Evolutionary conservation across 805 yeast species (phyloP), one percentile per base, ranked within the genome.

Genomic region (Saccharomycopsis amapae): DNA sequence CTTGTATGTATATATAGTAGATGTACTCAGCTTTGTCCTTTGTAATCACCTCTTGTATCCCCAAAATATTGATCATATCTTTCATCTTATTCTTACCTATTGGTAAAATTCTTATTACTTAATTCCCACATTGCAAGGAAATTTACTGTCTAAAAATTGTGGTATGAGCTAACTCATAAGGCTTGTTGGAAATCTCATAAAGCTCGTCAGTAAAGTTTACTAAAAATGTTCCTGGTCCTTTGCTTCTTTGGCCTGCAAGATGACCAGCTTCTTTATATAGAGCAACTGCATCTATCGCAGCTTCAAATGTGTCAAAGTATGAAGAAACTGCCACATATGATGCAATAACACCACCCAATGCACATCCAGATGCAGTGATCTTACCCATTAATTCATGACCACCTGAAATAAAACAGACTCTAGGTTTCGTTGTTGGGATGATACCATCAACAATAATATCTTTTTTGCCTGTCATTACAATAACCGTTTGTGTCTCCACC

Each of bases 361-460:
- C 75, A 52, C 96, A 87, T 0, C 96, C 96, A 2, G 88, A 68
- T 0, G 94, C 95, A 0, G 95, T 86, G 4, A 86, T 73, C 9
- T 65, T 59, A 0, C 81, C 80, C 82, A 86, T 79, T 15, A 78
- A 53, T 18, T 62, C 62, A 53, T 76, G 71, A 1, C 93, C 87
- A 4, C 89, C 90, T 6, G 55, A 47, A 3, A 79, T 57, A 2
- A 57, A 53, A 2, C 47, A 45, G n/a, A 51, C 55, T 3, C 44
- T 25, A 3, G 54, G 45, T n/a, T 58, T 57, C 2, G 19, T 37
- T 1, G 54, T 52, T 12, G 61, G 51, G 6, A 53, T 40, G 3
- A 51, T 53, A 18, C 81, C 80, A 53, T 72, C 74, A 3, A 67
- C 73, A 7, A 79, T 57, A 12, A 75, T 55, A 57, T 80, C 86